Base-by-base conservation (phyloP, 2,329 filamentous ascomycete genomes). In the Trichoderma brevicompactum region DNA sequence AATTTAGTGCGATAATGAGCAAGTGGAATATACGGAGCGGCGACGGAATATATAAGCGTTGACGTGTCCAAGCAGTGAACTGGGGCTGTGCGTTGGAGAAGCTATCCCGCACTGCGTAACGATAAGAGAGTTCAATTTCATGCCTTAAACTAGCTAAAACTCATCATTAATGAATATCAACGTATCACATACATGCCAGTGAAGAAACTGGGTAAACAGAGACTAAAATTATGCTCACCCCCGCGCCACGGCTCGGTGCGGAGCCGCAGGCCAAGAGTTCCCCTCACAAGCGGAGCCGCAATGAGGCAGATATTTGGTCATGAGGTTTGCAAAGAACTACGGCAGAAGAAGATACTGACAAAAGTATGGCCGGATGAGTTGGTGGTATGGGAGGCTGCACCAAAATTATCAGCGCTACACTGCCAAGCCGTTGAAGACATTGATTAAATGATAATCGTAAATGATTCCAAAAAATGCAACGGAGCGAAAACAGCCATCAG, bases 211-310 rank as follows among this genome's bases (percentile, higher is more conserved):
- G 7, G 10, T 7, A 38, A 38, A 38, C 36, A 38, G 10, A 10
- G 6, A 38, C 10, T 38, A 7, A 38, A 38, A 38, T 28, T 28
- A 28, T 28, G 36, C 36, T 38, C 7, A 7, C 36, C 36, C 36
- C 48, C 28, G 48, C 12, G 12, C 23, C 48, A 32, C 32, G 12
- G 15, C 15, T 8, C 17, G 19, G 17, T 54, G 50, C 50, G 50
- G 50, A 54, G 10, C 50, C 50, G 50, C 50, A 23, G 10, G 2
- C 3, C 50, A 12, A 54, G 50, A 34, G 15, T 40, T 54, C 50
- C 50, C 50, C 50, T 54, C 50, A 54, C n/a, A n/a, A 23, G 50
- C 50, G 50, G 50, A 54, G 34, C 50, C 50, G 50, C 50, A 54
- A 54, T 40, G 9, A 54, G 9, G 34, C 50, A n/a, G n/a, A 40